phyloP scores from a whole-genome alignment of 225 moss, liverwort and hornwort species.

The Pleurozium schreberi region DNA sequence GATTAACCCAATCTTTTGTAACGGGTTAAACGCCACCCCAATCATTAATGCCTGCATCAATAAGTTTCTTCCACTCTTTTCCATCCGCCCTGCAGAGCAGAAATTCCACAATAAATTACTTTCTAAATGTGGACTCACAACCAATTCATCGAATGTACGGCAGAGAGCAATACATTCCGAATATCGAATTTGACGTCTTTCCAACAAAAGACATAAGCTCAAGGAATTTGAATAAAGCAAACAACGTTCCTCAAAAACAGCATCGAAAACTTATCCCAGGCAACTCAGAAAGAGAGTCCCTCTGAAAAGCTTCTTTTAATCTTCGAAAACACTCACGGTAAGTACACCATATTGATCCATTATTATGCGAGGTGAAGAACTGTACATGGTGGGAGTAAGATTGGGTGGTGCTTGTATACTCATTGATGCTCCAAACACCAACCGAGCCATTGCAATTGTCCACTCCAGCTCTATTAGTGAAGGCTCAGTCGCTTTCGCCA shows the following conservation, averaged over 20 bases:
- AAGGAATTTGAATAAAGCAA: background rate
- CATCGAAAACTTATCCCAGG: background rate
- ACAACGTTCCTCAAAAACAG: background rate
- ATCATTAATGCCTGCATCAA: slow-evolving; percentile 85
- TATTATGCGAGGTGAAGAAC: background rate
- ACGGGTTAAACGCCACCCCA: slow-evolving; percentile 91
- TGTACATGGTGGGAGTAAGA: slow-evolving; percentile 65
- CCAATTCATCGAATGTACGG: background rate
- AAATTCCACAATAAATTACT: background rate
- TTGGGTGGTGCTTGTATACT: slow-evolving; percentile 93
- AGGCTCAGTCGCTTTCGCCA: slow-evolving; percentile 66
- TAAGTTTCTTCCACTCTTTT: slow-evolving; percentile 64
- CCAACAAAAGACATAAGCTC: background rate
- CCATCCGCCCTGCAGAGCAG: slow-evolving; percentile 35
- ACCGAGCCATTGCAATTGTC: slow-evolving; percentile 87
- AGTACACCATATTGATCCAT: background rate
- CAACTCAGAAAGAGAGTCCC: background rate
- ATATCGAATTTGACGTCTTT: background rate
- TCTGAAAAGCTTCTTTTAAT: background rate
- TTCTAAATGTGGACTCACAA: background rate
- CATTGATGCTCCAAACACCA: slow-evolving; percentile 75
- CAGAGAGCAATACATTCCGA: background rate
- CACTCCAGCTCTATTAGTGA: slow-evolving; percentile 55
- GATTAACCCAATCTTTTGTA: slow-evolving; percentile 86
- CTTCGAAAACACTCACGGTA: background rate